Conservation (phyloP, 2,329 filamentous ascomycete species). For the Cladosporium sp. region DNA sequence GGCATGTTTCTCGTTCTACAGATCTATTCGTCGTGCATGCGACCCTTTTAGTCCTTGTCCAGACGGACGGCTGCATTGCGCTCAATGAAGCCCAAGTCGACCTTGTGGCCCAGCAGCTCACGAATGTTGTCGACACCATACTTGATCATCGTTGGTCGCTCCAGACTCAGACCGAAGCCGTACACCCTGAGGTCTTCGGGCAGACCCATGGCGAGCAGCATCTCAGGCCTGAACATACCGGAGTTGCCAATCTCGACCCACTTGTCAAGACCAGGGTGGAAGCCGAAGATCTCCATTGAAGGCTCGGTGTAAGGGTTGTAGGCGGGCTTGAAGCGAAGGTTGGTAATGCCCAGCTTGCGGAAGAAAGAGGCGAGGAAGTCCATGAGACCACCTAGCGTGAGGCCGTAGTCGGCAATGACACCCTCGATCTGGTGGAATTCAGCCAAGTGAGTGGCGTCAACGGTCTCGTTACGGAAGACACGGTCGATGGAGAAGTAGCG, state of each 20-base stretch:
- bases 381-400: constrained; percentile 90
- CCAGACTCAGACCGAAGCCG: constrained; percentile 87
- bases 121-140: constrained; percentile 78
- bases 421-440: constrained; percentile 99
- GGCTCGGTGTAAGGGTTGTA: constrained; percentile 97
- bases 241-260: constrained; percentile 97
- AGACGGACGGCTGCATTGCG: constrained; percentile 86
- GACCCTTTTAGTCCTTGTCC: constrained; percentile 65
- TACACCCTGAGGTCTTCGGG: constrained; percentile 91
- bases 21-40: constrained; percentile 8
- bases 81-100: constrained; percentile 90
- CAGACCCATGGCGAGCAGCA: constrained; percentile 92
- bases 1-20: constrained; percentile 19
- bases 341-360: constrained; percentile 85
- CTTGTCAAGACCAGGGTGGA: constrained; percentile 83
- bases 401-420: constrained; percentile 93
- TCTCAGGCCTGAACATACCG: constrained; percentile 98
- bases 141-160: constrained; percentile 98
- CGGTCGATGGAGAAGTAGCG: constrained; percentile 98
- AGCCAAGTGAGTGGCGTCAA: constrained; percentile 93
- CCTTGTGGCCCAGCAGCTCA: constrained; percentile 90
- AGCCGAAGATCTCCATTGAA: constrained; percentile 97
- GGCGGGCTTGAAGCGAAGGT: constrained; percentile 92
- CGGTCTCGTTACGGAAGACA: constrained; percentile 96
- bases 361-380: constrained; percentile 97